Base-by-base conservation (phyloP, 257 asterid genomes). In the Scutellaria baicalensis region DNA sequence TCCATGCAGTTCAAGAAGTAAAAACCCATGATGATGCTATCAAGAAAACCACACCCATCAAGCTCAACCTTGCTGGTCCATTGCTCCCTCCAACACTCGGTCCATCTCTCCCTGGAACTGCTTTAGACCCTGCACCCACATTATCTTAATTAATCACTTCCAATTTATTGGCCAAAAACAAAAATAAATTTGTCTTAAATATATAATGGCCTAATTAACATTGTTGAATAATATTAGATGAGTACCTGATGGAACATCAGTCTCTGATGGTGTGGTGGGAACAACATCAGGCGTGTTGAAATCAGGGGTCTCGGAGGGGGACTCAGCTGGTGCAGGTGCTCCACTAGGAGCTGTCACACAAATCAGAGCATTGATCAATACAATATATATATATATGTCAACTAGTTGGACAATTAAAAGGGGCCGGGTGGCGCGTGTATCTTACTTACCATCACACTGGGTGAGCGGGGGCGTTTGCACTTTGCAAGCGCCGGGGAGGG, bases 381-480 rank as follows among this genome's bases (percentile, higher is more conserved):
- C n/a, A 12, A 42, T 40, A n/a, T n/a, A n/a, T n/a, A n/a, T n/a
- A n/a, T 16, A 55, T 13, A 12, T 1, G 31, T 23, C 31, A 23
- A 5, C 39, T 9, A 50, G 12, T 33, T 6, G 8, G 43, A 18
- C 12, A 39, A 39, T 8, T 13, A 10, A 23, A 38, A 49, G 45
- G 50, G 16, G 49, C 12, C n/a, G n/a, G n/a, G n/a, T 0, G n/a
- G 16, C 8, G 11, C 6, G 11, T 13, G 50, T 27, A 5, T 13
- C 6, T 11, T 47, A 33, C 66, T 74, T 66, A 80, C 89, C 83
- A 16, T 77, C 58, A 58, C 89, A 84, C 21, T 59, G 79, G 79
- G 83, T 81, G 6, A 73, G 18, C 0, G 85, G 85, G 9, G 86
- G 89, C 23, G 86, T 84, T 47, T 81, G 82, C 69, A 84, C 84